Evolutionary conservation across 805 yeast genomes (phyloP).

Genomic region (Wickerhamiella shivajii): DNA sequence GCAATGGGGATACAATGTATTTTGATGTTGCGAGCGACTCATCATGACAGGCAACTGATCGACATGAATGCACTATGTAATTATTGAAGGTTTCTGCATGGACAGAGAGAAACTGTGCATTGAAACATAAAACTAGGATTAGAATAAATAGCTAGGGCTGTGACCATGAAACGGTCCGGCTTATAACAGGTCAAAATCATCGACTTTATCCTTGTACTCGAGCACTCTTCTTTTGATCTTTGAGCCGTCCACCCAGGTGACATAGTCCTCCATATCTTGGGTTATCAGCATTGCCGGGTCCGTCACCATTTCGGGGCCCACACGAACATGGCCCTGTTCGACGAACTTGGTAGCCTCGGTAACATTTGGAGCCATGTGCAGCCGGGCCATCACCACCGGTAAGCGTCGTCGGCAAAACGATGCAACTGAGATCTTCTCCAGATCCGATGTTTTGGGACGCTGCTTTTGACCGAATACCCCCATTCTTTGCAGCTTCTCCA

Average conservation of each 20-base stretch:
- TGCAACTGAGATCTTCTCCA: conserved; percentile 85
- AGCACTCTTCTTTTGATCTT: conserved; percentile 84
- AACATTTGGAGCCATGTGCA: conserved; percentile 84
- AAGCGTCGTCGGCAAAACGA: conserved; percentile 85
- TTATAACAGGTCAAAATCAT: conserved; percentile 43
- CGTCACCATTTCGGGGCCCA: conserved; percentile 89
- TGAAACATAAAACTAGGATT: no score
- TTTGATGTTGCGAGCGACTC: not conserved
- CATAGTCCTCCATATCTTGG: conserved; percentile 85
- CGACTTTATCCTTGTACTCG: conserved; percentile 61
- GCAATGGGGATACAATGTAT: not conserved
- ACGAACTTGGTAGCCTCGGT: conserved; percentile 80
- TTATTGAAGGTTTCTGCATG: no score
- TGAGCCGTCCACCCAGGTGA: conserved; percentile 95
- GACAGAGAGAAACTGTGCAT: no score
- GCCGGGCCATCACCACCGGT: conserved; percentile 86
- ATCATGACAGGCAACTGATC: no score
- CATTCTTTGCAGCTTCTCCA: conserved; percentile 79
- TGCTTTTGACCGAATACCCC: conserved; percentile 70
- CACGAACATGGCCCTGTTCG: conserved; percentile 95
- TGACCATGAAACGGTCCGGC: no score
- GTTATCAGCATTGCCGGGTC: conserved; percentile 94
- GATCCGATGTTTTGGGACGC: conserved; percentile 67
- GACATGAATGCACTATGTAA: no score
- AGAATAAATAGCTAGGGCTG: no score